These are phyloP conservation scores for Aurantiochytrium sp. DNA, from an alignment of 108 stramenopile species.

Conservation along the genomic window DNA sequence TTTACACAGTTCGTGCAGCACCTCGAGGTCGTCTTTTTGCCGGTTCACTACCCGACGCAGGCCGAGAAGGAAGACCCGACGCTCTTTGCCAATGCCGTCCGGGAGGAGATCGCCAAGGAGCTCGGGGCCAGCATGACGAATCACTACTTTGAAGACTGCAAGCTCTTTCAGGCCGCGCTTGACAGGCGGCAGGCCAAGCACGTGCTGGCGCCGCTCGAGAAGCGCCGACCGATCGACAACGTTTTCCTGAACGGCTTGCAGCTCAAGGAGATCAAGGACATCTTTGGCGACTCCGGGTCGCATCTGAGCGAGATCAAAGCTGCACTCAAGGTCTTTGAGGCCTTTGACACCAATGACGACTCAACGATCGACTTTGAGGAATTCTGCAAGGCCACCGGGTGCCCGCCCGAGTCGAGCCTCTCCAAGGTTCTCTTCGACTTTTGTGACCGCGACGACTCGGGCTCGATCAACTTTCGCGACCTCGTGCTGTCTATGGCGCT, in stretches of 20 bases:
- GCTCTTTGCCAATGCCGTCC: slow-evolving; percentile 39
- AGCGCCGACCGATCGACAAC: neutral
- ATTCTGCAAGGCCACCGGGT: neutral
- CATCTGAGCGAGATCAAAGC: slow-evolving; percentile 36
- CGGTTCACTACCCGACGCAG: slow-evolving; percentile 40
- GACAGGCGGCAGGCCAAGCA: slow-evolving; percentile 40
- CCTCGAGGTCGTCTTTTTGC: slow-evolving; percentile 38
- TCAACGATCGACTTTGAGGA: slow-evolving; percentile 43
- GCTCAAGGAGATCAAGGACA: slow-evolving; percentile 32
- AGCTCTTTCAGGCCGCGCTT: slow-evolving; percentile 47
- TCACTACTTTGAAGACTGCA: slow-evolving; percentile 49
- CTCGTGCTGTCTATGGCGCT: slow-evolving; percentile 18
- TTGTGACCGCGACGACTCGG: neutral
- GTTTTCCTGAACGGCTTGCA: neutral
- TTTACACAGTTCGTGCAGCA: slow-evolving; percentile 39
- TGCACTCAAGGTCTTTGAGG: slow-evolving; percentile 40
- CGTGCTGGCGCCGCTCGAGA: slow-evolving; percentile 26
- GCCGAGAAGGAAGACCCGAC: slow-evolving; percentile 38
- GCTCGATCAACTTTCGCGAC: neutral
- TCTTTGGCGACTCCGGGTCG: slow-evolving; percentile 43
- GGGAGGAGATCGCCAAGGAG: slow-evolving; percentile 38
- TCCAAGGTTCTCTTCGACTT: neutral
- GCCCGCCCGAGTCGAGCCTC: neutral
- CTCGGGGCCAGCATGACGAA: slow-evolving; percentile 46
- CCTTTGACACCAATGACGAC: slow-evolving; percentile 41